Evolutionary conservation across 768 basidiomycete species (phyloP).

Genomic region (Peribolospora baueri): DNA sequence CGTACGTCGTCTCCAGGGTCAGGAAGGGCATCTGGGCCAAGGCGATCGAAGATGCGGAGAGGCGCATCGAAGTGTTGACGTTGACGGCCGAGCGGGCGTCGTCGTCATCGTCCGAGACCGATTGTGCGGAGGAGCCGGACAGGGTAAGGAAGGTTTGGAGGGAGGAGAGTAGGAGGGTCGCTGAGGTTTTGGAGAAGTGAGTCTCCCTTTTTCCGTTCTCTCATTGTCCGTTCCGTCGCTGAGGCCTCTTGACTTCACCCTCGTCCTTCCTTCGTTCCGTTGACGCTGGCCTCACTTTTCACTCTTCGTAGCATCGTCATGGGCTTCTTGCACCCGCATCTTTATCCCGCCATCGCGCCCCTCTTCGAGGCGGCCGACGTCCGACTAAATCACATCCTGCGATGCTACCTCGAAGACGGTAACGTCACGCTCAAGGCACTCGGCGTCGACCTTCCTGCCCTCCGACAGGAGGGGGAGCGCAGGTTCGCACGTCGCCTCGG

Average conservation of each 20-base stretch:
- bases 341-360: constrained; percentile 5
- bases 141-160: too few species aligned
- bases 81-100: too few species aligned
- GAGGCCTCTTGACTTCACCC: not conserved
- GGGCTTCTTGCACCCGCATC: constrained; percentile 4
- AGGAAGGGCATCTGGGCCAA: too few species aligned
- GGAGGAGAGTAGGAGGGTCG: constrained; percentile 1
- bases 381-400: constrained; percentile 3
- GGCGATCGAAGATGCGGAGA: too few species aligned
- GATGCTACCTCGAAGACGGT: not conserved
- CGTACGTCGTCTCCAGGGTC: not conserved
- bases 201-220: not conserved
- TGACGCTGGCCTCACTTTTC: too few species aligned
- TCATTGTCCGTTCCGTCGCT: not conserved
- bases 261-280: too few species aligned
- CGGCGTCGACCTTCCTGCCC: constrained; percentile 1
- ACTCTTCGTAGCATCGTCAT: constrained; percentile 2
- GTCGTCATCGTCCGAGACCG: too few species aligned
- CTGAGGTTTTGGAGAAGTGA: constrained; percentile 7
- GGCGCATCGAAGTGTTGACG: too few species aligned
- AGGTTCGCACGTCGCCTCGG: not conserved
- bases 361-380: not conserved
- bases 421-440: constrained; percentile 1
- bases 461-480: not conserved
- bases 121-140: too few species aligned